Evolutionary conservation across 805 yeast genomes (phyloP).

Genomic region (Hagleromyces aurorensis): DNA sequence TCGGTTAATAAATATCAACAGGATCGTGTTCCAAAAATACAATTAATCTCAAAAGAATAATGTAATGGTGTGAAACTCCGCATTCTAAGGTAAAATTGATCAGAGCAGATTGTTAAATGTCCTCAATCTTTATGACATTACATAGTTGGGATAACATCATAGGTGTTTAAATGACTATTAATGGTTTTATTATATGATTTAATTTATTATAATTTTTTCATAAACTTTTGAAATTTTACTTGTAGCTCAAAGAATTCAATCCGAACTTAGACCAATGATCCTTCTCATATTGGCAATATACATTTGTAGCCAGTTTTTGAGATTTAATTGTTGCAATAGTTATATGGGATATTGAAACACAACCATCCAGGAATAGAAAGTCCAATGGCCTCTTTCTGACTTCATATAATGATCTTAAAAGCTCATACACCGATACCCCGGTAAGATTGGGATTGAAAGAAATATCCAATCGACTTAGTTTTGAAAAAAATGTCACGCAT

Average conservation of each 20-base stretch:
- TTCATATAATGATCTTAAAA: conserved; percentile 14
- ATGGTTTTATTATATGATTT: too few species aligned
- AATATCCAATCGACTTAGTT: conserved; percentile 20
- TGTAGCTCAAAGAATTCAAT: conserved; percentile 21
- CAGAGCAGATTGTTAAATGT: too few species aligned
- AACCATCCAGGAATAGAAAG: conserved; percentile 21
- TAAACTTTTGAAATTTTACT: conserved; percentile 2
- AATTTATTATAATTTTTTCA: too few species aligned
- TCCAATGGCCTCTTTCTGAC: conserved; percentile 14
- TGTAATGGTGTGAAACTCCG: too few species aligned
- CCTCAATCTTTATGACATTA: too few species aligned
- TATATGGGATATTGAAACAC: conserved; percentile 23
- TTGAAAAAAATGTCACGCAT: conserved; percentile 8
- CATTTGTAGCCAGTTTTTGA: conserved; percentile 14
- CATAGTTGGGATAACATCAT: too few species aligned
- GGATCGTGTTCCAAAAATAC: too few species aligned
- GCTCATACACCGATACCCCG: conserved; percentile 27
- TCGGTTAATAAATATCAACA: too few species aligned
- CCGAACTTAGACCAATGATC: conserved; percentile 28
- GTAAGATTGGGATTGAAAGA: conserved; percentile 27
- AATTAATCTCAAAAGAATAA: too few species aligned
- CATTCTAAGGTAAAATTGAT: too few species aligned
- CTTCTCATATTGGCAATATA: conserved; percentile 25
- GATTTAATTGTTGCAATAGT: conserved; percentile 21
- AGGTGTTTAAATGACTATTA: too few species aligned